Evolutionary conservation across 73 alveolate genomes (phyloP), one percentile per base, ranked within the genome.

Genomic region (Blepharisma japonicum): DNA sequence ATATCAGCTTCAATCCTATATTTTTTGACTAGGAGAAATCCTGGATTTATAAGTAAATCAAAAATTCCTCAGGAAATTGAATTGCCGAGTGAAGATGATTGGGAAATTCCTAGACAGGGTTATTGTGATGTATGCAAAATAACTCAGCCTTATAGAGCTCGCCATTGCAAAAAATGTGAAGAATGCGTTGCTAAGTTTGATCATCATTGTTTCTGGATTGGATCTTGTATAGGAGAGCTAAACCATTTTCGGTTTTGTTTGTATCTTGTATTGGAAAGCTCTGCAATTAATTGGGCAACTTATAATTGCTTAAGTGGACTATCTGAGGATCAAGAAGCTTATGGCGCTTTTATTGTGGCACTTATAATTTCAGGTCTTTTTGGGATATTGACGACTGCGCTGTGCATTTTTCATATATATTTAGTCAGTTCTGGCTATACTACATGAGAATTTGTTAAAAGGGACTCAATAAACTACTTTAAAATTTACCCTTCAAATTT

Each of bases 171-270:
- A 61, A 83, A 68, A 61, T 87, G 96, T 77, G 83, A 87, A 67
- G 61, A 38, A 79, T 90, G 96, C 72, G 88, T 84, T 6, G 85
- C 83, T 77, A 86, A 82, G 61, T 90, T 70, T 90, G 96, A 90
- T 74, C 96, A 87, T 87, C 96, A 90, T 80, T 90, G 96, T 55
- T 70, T 76, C 55, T 86, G 89, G 91, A 78, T 87, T 9, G 92
- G 92, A 21, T 80, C 87, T 49, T 91, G 97, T 61, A 92, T 91
- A 6, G 96, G 97, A n/a, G 97, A 91, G 77, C 56, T 89, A 66
- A 91, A 91, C 77, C 94, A 91, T 87, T 49, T 86, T 42, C 79
- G 54, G 51, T 91, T 91, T 87, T 55, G 81, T 81, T 7, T 91
- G 51, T 86, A 78, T 55, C 82, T 89, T 11, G 76, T 83, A 56